These are phyloP conservation scores for Halophytophthora polymorphica DNA, from an alignment of 352 stramenopile species.

Conservation along the genomic window DNA sequence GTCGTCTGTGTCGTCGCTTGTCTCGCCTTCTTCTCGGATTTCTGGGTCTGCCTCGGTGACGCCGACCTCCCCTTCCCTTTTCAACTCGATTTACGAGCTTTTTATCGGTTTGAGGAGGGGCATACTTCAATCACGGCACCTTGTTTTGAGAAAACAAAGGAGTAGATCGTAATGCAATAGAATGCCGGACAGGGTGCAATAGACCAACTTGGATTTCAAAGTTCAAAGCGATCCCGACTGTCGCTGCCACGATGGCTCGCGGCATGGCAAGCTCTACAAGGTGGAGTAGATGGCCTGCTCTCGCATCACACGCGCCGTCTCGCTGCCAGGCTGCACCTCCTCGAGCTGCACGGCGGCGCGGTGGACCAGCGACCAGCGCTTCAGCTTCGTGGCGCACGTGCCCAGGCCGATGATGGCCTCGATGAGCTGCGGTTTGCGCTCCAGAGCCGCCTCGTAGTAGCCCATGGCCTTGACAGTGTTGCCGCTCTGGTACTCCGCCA, in stretches of 20 bases:
- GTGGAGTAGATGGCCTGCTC: slow-evolving; percentile 62
- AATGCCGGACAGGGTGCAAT: too few species aligned
- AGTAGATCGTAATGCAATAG: too few species aligned
- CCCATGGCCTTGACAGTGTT: slow-evolving; percentile 46
- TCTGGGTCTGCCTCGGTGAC: too few species aligned
- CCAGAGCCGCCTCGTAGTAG: slow-evolving; percentile 58
- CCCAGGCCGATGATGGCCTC: slow-evolving; percentile 72
- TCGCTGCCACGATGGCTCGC: too few species aligned
- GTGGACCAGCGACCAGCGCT: slow-evolving; percentile 61
- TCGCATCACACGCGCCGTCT: slow-evolving; percentile 54
- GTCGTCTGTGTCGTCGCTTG: slow-evolving; percentile 5
- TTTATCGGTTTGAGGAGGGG: too few species aligned
- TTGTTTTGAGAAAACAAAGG: too few species aligned
- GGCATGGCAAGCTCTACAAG: slow-evolving; percentile 27
- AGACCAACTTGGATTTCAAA: too few species aligned
- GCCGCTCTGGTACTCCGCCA: slow-evolving; percentile 52
- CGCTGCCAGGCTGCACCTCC: slow-evolving; percentile 63
- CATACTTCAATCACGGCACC: too few species aligned
- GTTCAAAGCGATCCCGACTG: too few species aligned
- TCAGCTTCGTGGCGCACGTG: slow-evolving; percentile 66
- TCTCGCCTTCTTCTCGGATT: slow-evolving; percentile 4
- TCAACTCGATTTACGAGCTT: too few species aligned
- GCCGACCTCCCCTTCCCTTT: too few species aligned
- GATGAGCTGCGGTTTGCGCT: slow-evolving; percentile 67
- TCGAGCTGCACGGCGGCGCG: slow-evolving; percentile 49